These are phyloP conservation scores for Alternaria incomplexa DNA, from an alignment of 2,329 filamentous ascomycete genomes.

Conservation along the genomic window DNA sequence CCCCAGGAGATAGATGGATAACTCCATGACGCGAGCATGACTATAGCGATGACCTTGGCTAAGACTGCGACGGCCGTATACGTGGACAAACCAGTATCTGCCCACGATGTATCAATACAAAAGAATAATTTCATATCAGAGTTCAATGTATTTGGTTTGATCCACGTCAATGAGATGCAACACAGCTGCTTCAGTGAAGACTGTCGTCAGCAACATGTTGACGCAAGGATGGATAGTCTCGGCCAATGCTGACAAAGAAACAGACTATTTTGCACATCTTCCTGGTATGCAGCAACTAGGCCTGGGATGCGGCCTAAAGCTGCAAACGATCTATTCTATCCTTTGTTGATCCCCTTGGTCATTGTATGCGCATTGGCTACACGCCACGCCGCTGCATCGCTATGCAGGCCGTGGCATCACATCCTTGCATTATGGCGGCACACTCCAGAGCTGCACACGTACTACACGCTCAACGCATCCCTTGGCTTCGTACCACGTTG, in stretches of 20 bases:
- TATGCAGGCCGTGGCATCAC: not conserved
- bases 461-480: too few relatives aligned
- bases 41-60: not conserved
- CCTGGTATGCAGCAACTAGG: not conserved
- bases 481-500: too few relatives aligned
- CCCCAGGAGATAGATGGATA: slow-evolving; percentile 18
- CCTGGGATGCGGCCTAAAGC: too few relatives aligned
- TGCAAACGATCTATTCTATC: not conserved
- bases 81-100: slow-evolving; percentile 5
- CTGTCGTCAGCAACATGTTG: too few relatives aligned
- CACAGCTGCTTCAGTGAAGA: too few relatives aligned
- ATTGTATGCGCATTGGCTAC: too few relatives aligned
- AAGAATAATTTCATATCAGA: not conserved
- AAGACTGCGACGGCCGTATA: not conserved
- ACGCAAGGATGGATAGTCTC: too few relatives aligned
- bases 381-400: not conserved
- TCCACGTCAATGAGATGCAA: too few relatives aligned
- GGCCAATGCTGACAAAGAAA: not conserved
- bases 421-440: not conserved
- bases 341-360: not conserved
- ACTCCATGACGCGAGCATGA: not conserved
- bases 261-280: not conserved
- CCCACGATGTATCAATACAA: not conserved
- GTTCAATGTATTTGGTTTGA: too few relatives aligned
- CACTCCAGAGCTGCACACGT: too few relatives aligned